These are phyloP conservation scores for Melaleuca quinquenervia DNA, from an alignment of 345 rosid species.

Conservation along the genomic window DNA sequence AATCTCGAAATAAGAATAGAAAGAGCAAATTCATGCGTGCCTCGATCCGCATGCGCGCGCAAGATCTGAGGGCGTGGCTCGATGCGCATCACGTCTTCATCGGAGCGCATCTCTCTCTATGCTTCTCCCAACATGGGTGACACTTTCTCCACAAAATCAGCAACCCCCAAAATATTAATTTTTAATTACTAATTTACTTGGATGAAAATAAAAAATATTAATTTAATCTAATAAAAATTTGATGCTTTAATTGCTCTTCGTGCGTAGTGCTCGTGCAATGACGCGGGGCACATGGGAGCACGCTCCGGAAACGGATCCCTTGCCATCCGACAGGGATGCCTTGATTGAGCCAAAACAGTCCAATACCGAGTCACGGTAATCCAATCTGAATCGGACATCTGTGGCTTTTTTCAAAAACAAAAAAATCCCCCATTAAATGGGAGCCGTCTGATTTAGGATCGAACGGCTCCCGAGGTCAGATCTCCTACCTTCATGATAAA, in stretches of 20 bases:
- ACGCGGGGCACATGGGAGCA: background rate
- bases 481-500: too few relatives aligned
- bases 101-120: too few relatives aligned
- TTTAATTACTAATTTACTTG: background rate
- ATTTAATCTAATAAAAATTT: background rate
- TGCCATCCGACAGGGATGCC: too few relatives aligned
- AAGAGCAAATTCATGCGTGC: background rate
- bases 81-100: background rate
- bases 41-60: background rate
- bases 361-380: too few relatives aligned
- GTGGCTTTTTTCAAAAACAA: too few relatives aligned
- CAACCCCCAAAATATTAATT: background rate
- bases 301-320: too few relatives aligned
- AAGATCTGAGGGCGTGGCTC: too few relatives aligned
- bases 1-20: background rate
- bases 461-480: too few relatives aligned
- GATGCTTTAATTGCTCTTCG: background rate
- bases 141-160: background rate
- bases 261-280: background rate
- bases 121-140: background rate
- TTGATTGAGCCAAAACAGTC: too few relatives aligned
- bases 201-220: accelerated
- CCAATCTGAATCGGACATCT: too few relatives aligned
- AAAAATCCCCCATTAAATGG: too few relatives aligned
- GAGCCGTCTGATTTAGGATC: too few relatives aligned